Conservation (phyloP, 371 early-diverging fungal species). For the Apophysomyces variabilis region DNA sequence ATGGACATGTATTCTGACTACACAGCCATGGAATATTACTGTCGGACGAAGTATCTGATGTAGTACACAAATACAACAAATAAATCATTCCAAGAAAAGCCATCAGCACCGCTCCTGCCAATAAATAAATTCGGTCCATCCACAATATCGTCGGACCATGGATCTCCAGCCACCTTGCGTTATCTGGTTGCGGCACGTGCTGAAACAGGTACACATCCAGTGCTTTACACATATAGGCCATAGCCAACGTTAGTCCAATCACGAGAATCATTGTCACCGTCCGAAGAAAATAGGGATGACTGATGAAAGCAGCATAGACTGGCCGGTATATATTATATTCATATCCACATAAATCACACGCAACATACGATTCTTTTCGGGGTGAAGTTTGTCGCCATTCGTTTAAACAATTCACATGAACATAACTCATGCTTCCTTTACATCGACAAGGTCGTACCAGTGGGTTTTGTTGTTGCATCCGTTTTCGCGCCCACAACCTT, state of each 20-base stretch:
- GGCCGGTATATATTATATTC: constrained; percentile 33
- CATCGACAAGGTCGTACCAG: constrained; percentile 40
- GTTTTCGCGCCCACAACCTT: constrained; percentile 8
- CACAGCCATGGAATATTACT: constrained; percentile 11
- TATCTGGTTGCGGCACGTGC: constrained; percentile 18
- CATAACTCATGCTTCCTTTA: constrained; percentile 35
- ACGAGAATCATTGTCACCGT: constrained; percentile 20
- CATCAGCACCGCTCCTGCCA: constrained; percentile 21
- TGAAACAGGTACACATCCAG: constrained; percentile 23
- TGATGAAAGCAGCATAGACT: constrained; percentile 23
- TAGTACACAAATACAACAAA: constrained; percentile 15
- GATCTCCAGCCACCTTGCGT: constrained; percentile 20
- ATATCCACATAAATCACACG: constrained; percentile 36
- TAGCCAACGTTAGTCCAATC: constrained; percentile 9
- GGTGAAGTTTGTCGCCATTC: constrained; percentile 39
- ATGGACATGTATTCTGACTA: constrained; percentile 19
- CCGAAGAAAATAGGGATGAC: constrained; percentile 23
- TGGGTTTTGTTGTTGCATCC: constrained; percentile 22
- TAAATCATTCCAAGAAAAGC: constrained; percentile 29
- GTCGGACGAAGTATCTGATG: constrained; percentile 6
- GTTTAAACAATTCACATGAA: constrained; percentile 36
- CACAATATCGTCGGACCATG: constrained; percentile 28
- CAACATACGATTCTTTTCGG: constrained; percentile 22
- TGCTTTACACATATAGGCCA: constrained; percentile 23
- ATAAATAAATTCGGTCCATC: constrained; percentile 33